Evolutionary conservation across 345 rosid genomes (phyloP).

Genomic region (Psidium guajava): DNA sequence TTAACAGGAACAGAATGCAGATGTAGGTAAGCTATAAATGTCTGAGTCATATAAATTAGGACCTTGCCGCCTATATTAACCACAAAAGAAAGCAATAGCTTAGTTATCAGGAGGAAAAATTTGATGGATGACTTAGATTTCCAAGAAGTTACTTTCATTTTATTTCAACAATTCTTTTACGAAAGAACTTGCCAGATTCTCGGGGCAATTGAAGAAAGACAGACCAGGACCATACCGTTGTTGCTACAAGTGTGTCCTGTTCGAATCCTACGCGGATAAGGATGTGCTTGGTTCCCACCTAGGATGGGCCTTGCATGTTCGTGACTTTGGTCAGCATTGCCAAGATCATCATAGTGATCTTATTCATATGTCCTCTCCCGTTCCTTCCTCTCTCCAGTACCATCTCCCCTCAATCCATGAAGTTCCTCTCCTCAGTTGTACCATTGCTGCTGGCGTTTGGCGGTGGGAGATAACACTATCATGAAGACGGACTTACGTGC

Average conservation of each 20-base stretch:
- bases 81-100: background rate
- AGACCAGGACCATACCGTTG: slow-evolving; percentile 11
- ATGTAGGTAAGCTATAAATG: background rate
- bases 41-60: background rate
- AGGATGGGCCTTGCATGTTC: slow-evolving; percentile 25
- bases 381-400: slow-evolving; percentile 29
- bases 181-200: background rate
- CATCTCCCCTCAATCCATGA: slow-evolving; percentile 25
- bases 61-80: background rate
- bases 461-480: slow-evolving; percentile 38
- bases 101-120: background rate
- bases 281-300: slow-evolving; percentile 35
- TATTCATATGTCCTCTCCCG: slow-evolving; percentile 54
- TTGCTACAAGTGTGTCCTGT: slow-evolving; percentile 22
- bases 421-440: slow-evolving; percentile 39
- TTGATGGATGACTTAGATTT: background rate
- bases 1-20: background rate
- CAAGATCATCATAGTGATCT: slow-evolving; percentile 45
- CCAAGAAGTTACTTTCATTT: background rate
- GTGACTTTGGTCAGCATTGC: slow-evolving; percentile 25
- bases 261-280: slow-evolving; percentile 47
- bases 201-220: background rate
- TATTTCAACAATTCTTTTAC: background rate
- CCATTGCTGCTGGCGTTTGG: slow-evolving; percentile 34
- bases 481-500: background rate